Evolutionary conservation across 1,139 yeast genomes (phyloP).

Genomic region (Debaryomyces fabryi): DNA sequence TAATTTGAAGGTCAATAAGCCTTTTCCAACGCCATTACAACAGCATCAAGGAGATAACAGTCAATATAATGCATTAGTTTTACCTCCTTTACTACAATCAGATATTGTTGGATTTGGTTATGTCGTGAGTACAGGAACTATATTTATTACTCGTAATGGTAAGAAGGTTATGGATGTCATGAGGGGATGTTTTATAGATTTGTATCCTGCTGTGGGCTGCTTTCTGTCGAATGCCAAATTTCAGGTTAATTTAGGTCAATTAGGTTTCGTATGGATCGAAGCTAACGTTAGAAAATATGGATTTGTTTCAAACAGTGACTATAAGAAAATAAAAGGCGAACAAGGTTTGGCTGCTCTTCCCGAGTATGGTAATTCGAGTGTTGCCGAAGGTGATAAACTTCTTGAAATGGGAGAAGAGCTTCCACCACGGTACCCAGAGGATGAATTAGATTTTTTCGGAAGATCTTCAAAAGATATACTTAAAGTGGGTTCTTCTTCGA

Average conservation of each 20-base stretch:
- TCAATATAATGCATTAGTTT: constrained; percentile 59
- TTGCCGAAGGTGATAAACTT: constrained; percentile 43
- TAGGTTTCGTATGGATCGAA: constrained; percentile 92
- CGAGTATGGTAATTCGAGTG: constrained; percentile 32
- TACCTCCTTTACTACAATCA: constrained; percentile 79
- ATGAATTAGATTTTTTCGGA: constrained; percentile 68
- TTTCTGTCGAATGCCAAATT: constrained; percentile 70
- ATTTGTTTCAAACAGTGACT: constrained; percentile 67
- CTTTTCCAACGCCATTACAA: constrained; percentile 56
- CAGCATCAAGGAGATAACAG: constrained; percentile 53
- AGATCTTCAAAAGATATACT: constrained; percentile 27
- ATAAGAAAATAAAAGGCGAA: constrained; percentile 43
- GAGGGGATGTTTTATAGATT: constrained; percentile 74
- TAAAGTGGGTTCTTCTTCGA: constrained; percentile 27
- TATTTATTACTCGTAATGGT: constrained; percentile 91
- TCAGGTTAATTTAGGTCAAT: constrained; percentile 85
- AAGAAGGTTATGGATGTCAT: constrained; percentile 82
- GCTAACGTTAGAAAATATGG: constrained; percentile 95
- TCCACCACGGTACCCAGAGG: constrained; percentile 69
- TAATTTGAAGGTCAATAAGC: constrained; percentile 76
- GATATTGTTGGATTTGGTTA: constrained; percentile 95
- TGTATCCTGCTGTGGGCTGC: constrained; percentile 91
- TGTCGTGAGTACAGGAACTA: constrained; percentile 74
- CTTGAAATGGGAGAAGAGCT: constrained; percentile 74
- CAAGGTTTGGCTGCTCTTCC: constrained; percentile 50